Conservation (phyloP, 2,329 filamentous ascomycete species). For the Aureobasidium musti region DNA sequence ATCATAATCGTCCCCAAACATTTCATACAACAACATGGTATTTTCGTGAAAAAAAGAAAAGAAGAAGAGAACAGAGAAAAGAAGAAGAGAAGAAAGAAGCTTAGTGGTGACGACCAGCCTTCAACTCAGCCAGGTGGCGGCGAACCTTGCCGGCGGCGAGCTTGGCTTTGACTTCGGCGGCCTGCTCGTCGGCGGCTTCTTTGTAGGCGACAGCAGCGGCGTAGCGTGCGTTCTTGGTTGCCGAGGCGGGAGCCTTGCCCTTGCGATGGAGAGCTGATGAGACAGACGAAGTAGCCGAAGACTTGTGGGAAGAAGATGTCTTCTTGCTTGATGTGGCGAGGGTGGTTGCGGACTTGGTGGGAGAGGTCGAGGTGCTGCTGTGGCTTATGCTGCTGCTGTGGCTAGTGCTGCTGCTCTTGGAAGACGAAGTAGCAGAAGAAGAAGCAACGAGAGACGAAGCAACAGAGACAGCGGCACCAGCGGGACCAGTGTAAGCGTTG, state of each 20-base stretch:
- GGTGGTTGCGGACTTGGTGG: neutral
- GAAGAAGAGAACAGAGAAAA: neutral
- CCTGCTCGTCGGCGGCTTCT: slow-evolving; percentile 9
- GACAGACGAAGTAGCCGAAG: slow-evolving; percentile 3
- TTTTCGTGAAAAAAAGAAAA: neutral
- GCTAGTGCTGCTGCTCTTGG: neutral
- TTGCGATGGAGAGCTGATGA: slow-evolving; percentile 1
- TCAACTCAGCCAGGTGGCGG: slow-evolving; percentile 7
- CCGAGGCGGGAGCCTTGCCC: slow-evolving; percentile 6
- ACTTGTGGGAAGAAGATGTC: neutral
- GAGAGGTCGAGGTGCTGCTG: neutral
- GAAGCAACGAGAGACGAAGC: slow-evolving; percentile 16
- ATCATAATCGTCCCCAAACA: neutral
- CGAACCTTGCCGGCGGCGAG: slow-evolving; percentile 9
- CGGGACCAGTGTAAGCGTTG: slow-evolving; percentile 30
- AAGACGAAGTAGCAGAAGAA: slow-evolving; percentile 4
- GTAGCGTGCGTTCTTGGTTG: slow-evolving; percentile 9
- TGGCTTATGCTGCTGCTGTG: neutral
- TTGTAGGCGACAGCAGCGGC: slow-evolving; percentile 11
- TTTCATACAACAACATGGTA: neutral
- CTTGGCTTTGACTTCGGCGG: slow-evolving; percentile 26
- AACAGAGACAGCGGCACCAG: slow-evolving; percentile 21
- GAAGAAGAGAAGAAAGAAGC: neutral
- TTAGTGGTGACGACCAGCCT: slow-evolving; percentile 25
- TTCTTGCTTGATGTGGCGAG: slow-evolving; percentile 9